These are phyloP conservation scores for Metschnikowia orientalis DNA, from an alignment of 805 yeast genomes.

Conservation along the genomic window DNA sequence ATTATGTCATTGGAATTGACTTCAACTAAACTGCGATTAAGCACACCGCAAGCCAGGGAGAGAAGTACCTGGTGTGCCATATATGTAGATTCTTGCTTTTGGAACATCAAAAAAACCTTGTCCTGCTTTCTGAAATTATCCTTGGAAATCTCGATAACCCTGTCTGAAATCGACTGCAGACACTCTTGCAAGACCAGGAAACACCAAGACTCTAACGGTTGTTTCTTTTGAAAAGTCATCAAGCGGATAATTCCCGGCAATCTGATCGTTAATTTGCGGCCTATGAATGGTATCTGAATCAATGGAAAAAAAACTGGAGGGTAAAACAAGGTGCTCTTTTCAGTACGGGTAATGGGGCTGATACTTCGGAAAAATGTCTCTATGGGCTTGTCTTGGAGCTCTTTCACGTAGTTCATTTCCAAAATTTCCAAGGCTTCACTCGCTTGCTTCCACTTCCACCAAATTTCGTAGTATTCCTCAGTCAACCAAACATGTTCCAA, in stretches of 20 bases:
- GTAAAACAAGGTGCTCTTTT: constrained; percentile 19
- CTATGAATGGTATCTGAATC: constrained; percentile 19
- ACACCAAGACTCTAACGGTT: constrained; percentile 27
- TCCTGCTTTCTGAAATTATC: constrained; percentile 25
- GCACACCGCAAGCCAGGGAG: constrained; percentile 35
- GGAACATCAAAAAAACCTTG: constrained; percentile 62
- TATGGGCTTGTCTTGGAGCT: constrained; percentile 2
- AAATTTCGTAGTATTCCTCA: constrained; percentile 23
- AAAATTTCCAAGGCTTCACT: constrained; percentile 24
- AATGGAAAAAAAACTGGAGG: constrained; percentile 31
- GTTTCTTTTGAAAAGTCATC: constrained; percentile 20
- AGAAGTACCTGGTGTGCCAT: constrained; percentile 58
- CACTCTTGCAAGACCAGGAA: constrained; percentile 16
- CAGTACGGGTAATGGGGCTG: neutral
- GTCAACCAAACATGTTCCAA: constrained; percentile 59
- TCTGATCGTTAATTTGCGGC: constrained; percentile 18
- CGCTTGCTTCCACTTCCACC: constrained; percentile 20
- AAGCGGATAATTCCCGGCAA: constrained; percentile 30
- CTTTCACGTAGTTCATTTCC: constrained; percentile 19
- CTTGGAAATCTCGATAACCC: constrained; percentile 12
- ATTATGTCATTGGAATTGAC: constrained; percentile 64
- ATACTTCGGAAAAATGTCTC: neutral
- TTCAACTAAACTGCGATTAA: constrained; percentile 45
- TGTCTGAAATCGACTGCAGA: constrained; percentile 7
- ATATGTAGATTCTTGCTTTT: constrained; percentile 52